These are phyloP conservation scores for Zasmidium angulare DNA, from an alignment of 2,329 filamentous ascomycete species.

Conservation along the genomic window DNA sequence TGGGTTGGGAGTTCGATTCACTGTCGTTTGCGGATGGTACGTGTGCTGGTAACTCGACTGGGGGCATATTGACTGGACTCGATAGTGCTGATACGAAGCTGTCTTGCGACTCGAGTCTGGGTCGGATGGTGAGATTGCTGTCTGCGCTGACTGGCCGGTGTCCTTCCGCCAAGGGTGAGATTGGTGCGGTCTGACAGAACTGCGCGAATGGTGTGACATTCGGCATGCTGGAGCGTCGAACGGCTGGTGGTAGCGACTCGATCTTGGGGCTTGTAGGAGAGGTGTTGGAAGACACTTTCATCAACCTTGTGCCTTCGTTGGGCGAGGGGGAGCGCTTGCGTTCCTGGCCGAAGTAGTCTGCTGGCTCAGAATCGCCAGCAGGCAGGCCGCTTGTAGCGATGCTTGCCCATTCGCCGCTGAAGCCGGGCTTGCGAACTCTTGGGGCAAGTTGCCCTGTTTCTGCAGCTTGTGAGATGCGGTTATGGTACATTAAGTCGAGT, in stretches of 20 bases:
- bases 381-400: conserved; percentile 4
- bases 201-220: conserved; percentile 33
- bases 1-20: not conserved
- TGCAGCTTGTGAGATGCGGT: conserved; percentile 51
- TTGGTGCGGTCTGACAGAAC: conserved; percentile 32
- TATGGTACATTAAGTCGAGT: conserved; percentile 44
- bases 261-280: conserved; percentile 20
- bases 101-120: not conserved
- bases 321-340: conserved; percentile 7
- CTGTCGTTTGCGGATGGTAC: not conserved
- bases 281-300: conserved; percentile 6
- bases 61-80: not conserved
- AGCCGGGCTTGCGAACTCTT: conserved; percentile 19
- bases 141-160: not conserved
- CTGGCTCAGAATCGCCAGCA: not conserved
- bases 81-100: not conserved
- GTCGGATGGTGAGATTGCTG: not conserved
- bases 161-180: conserved; percentile 17
- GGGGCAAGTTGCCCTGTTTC: conserved; percentile 50
- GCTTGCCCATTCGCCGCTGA: conserved; percentile 19
- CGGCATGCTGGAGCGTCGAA: conserved; percentile 30
- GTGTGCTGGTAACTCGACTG: not conserved
- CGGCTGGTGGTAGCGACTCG: conserved; percentile 27
- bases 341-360: conserved; percentile 13
- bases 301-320: not conserved